Evolutionary conservation across 228 moss, liverwort and hornwort species (phyloP).

Genomic region (Sphagnum magellanicum): DNA sequence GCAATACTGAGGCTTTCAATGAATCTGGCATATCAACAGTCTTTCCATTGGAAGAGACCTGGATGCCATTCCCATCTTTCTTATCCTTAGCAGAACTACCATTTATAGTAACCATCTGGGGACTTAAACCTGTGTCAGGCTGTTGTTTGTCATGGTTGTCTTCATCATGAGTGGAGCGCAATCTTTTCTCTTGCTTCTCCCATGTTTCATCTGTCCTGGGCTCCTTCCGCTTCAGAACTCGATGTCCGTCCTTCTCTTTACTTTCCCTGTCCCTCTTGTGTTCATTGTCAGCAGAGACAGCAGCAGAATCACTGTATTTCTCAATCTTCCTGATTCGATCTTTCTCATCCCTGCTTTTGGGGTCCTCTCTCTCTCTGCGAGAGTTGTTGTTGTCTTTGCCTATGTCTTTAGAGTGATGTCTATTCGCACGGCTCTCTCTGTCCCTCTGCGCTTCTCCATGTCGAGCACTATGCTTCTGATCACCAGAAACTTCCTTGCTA

Average conservation of each 20-base stretch:
- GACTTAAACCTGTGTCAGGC: too few species aligned
- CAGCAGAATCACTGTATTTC: slow-evolving; percentile 1
- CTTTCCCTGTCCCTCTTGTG: background rate
- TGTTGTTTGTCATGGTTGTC: too few species aligned
- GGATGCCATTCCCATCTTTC: slow-evolving; percentile 1
- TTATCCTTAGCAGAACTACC: background rate
- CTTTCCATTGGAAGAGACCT: background rate
- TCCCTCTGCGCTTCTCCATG: slow-evolving; percentile 3
- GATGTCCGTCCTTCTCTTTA: slow-evolving; percentile 3
- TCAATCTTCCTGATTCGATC: slow-evolving; percentile 2
- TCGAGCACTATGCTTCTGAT: slow-evolving; percentile 3
- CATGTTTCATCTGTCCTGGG: background rate
- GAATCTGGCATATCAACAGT: background rate
- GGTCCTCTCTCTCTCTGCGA: background rate
- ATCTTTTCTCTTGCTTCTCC: slow-evolving; percentile 2
- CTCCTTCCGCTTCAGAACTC: slow-evolving; percentile 7
- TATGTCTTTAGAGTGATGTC: slow-evolving; percentile 2
- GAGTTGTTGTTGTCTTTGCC: background rate
- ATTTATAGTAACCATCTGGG: too few species aligned
- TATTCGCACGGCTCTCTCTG: slow-evolving; percentile 1
- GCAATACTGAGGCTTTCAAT: background rate
- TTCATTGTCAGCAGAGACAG: background rate
- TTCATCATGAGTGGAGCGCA: too few species aligned
- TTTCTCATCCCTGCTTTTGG: slow-evolving; percentile 4
- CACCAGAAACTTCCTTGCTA: background rate